Percentiles rank a stretch among this genome's conserved stretches.
Evolutionary conservation across 1,284 basidiomycete species (phyloP).

Genomic region (Neolentinus lepideus): DNA sequence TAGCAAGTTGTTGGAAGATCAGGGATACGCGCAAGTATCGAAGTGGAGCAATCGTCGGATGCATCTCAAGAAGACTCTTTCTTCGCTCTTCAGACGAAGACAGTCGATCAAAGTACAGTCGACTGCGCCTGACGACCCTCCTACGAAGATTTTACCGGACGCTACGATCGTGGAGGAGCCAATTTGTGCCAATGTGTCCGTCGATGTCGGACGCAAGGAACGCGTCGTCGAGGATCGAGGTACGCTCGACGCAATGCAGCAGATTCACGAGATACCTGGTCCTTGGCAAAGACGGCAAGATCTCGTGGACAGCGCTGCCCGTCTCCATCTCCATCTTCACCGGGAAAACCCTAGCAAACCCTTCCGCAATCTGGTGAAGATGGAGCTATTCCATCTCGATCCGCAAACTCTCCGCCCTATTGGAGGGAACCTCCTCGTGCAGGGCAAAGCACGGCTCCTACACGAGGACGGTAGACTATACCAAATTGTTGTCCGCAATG

Average conservation of each 20-base stretch:
- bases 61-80: constrained; percentile 30
- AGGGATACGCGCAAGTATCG: constrained; percentile 49
- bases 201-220: constrained; percentile 21
- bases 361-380: constrained; percentile 24
- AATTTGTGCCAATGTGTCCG: constrained; percentile 11
- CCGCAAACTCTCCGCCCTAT: constrained; percentile 20
- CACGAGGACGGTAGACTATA: constrained; percentile 27
- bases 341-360: constrained; percentile 31
- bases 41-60: constrained; percentile 52
- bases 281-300: constrained; percentile 11
- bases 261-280: background rate
- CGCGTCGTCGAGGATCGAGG: constrained; percentile 13
- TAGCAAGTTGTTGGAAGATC: constrained; percentile 23
- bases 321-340: constrained; percentile 38
- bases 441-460: constrained; percentile 29
- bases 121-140: too few relatives aligned
- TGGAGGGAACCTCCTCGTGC: constrained; percentile 29
- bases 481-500: constrained; percentile 31
- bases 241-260: constrained; percentile 13
- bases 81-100: constrained; percentile 31
- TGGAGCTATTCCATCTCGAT: constrained; percentile 33
- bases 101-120: constrained; percentile 7
- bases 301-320: constrained; percentile 33
- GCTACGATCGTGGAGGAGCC: too few relatives aligned
- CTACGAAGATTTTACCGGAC: too few relatives aligned